Evolutionary conservation across 371 early-diverging fungal genomes (phyloP).

Genomic region (Smittium culicis): DNA sequence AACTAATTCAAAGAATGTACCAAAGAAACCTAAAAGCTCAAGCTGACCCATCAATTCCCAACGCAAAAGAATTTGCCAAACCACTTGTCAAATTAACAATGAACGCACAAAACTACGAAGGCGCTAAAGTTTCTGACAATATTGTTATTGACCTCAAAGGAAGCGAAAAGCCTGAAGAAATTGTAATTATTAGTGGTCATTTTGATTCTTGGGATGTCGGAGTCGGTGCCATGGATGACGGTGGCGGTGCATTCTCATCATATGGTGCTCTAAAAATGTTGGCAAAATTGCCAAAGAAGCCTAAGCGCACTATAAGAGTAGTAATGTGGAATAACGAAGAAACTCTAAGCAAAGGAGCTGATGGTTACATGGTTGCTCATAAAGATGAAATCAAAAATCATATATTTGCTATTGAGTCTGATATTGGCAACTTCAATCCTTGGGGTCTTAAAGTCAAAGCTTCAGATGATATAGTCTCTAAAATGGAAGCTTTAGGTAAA

Average conservation of each 20-base stretch:
- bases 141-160: constrained; percentile 40
- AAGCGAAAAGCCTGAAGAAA: constrained; percentile 34
- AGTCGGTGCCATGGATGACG: constrained; percentile 40
- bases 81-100: constrained; percentile 35
- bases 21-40: constrained; percentile 19
- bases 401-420: constrained; percentile 40
- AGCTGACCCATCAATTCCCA: constrained; percentile 16
- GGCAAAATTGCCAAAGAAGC: constrained; percentile 19
- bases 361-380: constrained; percentile 35
- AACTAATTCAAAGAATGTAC: constrained; percentile 31
- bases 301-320: constrained; percentile 40
- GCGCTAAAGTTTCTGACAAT: constrained; percentile 31
- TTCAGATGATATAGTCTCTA: background rate
- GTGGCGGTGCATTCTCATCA: constrained; percentile 37
- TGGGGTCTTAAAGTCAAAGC: constrained; percentile 31
- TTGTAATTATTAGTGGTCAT: constrained; percentile 41
- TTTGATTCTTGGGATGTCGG: constrained; percentile 48
- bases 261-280: constrained; percentile 41
- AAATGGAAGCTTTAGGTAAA: constrained; percentile 14
- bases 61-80: constrained; percentile 12
- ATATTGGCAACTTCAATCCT: constrained; percentile 39
- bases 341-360: constrained; percentile 34
- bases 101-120: constrained; percentile 23
- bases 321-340: constrained; percentile 47
- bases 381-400: constrained; percentile 29